phyloP scores from a whole-genome alignment of 176 grass and related monocot genomes.

The Oryza nivara region DNA sequence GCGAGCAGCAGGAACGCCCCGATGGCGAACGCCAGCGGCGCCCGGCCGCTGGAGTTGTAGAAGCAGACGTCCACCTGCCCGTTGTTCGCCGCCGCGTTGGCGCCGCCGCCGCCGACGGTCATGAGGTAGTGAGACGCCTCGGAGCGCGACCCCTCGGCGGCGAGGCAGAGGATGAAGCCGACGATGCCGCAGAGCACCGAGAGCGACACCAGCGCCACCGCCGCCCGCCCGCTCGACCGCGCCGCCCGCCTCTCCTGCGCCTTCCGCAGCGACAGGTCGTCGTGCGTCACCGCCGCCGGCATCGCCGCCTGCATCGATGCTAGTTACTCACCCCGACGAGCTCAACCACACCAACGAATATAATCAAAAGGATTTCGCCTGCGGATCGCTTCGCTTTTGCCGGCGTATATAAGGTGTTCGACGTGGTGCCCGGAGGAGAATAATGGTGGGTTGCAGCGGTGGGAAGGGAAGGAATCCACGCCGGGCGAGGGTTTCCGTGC shows the following conservation, averaged over 20 bases:
- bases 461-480: constrained; percentile 60
- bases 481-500: background rate
- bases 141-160: constrained; percentile 58
- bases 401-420: constrained; percentile 26
- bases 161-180: constrained; percentile 87
- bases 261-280: constrained; percentile 69
- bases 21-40: constrained; percentile 65
- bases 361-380: background rate
- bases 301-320: background rate
- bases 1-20: constrained; percentile 83
- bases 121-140: constrained; percentile 76
- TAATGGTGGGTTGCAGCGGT: constrained; percentile 35
- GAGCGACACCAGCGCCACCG: constrained; percentile 66
- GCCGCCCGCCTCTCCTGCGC: constrained; percentile 45
- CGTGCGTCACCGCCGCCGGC: constrained; percentile 81
- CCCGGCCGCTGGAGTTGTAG: constrained; percentile 66
- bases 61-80: constrained; percentile 60
- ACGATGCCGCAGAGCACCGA: constrained; percentile 77
- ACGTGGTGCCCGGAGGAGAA: background rate
- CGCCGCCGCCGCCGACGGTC: constrained; percentile 46
- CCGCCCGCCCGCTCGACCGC: constrained; percentile 50
- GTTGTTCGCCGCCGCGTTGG: background rate
- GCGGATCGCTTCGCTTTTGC: background rate
- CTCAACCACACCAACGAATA: background rate
- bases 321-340: background rate